Evolutionary conservation across 805 yeast species (phyloP).

Genomic region (Maudiozyma turicensis): DNA sequence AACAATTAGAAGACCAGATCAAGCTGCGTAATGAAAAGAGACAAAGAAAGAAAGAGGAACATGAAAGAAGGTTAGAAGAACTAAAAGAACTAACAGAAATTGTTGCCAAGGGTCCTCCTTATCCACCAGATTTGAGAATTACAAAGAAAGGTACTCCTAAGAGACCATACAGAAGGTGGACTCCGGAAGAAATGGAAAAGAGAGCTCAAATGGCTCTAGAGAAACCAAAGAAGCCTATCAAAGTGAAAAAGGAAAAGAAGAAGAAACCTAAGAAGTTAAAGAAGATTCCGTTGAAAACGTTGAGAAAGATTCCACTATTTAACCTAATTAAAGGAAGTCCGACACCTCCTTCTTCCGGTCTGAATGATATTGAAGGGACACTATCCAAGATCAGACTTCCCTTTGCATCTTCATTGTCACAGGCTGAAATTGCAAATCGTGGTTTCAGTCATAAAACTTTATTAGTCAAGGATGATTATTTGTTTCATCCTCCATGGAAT

Average conservation of each 20-base stretch:
- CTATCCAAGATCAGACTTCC: slow-evolving; percentile 8
- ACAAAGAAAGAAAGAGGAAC: slow-evolving; percentile 13
- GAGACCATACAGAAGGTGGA: slow-evolving; percentile 28
- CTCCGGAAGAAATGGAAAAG: slow-evolving; percentile 24
- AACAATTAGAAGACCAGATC: slow-evolving; percentile 10
- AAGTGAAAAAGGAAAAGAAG: slow-evolving; percentile 15
- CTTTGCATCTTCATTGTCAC: not conserved
- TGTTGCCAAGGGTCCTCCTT: slow-evolving; percentile 28
- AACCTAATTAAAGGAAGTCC: slow-evolving; percentile 12
- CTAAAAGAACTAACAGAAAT: slow-evolving; percentile 23
- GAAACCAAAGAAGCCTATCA: slow-evolving; percentile 11
- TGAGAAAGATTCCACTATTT: slow-evolving; percentile 22
- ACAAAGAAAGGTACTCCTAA: slow-evolving; percentile 27
- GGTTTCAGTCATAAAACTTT: slow-evolving; percentile 16
- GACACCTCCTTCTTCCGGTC: slow-evolving; percentile 1
- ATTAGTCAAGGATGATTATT: slow-evolving; percentile 21
- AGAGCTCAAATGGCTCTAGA: slow-evolving; percentile 15
- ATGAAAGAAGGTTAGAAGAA: slow-evolving; percentile 16
- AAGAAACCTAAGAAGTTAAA: slow-evolving; percentile 16
- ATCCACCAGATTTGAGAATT: slow-evolving; percentile 24
- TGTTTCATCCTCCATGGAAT: slow-evolving; percentile 29
- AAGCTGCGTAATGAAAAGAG: slow-evolving; percentile 15
- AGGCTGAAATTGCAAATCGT: not conserved
- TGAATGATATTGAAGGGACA: slow-evolving; percentile 20
- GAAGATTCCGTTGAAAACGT: slow-evolving; percentile 17